Evolutionary conservation across 257 asterid genomes (phyloP).

Genomic region (Lantana camara): DNA sequence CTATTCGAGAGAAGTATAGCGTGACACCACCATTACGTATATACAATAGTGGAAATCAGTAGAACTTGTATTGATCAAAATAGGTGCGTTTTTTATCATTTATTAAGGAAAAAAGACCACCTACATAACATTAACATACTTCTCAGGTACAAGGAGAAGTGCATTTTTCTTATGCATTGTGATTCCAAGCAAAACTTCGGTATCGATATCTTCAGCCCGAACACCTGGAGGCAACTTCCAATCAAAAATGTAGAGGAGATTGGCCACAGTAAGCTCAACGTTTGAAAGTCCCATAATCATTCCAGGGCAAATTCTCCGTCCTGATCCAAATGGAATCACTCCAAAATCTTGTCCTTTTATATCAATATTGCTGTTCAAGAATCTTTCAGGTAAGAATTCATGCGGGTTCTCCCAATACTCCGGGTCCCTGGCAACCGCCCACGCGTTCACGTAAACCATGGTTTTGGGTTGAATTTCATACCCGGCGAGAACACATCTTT

Average conservation of each 20-base stretch:
- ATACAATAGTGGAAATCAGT: too few relatives aligned
- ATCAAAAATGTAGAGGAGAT: constrained; percentile 21
- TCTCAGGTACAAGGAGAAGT: constrained; percentile 21
- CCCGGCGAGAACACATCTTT: constrained; percentile 18
- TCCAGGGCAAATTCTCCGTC: constrained; percentile 32
- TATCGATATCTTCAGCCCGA: constrained; percentile 9
- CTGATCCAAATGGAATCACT: constrained; percentile 33
- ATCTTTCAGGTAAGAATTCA: constrained; percentile 30
- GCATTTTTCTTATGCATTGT: constrained; percentile 23
- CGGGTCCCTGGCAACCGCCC: constrained; percentile 29
- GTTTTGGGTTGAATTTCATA: constrained; percentile 28
- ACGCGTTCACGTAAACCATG: constrained; percentile 21
- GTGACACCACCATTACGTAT: too few relatives aligned
- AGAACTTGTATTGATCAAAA: too few relatives aligned
- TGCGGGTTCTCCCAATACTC: constrained; percentile 30
- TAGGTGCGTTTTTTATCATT: not conserved
- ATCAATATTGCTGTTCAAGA: constrained; percentile 17
- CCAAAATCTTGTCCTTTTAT: constrained; percentile 29
- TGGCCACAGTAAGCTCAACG: constrained; percentile 28
- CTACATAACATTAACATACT: constrained; percentile 5
- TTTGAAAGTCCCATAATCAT: constrained; percentile 23
- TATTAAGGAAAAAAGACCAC: not conserved
- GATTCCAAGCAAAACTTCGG: constrained; percentile 15
- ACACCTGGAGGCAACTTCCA: constrained; percentile 24
- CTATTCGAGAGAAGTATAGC: too few relatives aligned